Percentiles rank a stretch among this genome's conserved stretches.
Conservation (phyloP, 2,329 filamentous ascomycete genomes). For the Colletotrichum costaricense region DNA sequence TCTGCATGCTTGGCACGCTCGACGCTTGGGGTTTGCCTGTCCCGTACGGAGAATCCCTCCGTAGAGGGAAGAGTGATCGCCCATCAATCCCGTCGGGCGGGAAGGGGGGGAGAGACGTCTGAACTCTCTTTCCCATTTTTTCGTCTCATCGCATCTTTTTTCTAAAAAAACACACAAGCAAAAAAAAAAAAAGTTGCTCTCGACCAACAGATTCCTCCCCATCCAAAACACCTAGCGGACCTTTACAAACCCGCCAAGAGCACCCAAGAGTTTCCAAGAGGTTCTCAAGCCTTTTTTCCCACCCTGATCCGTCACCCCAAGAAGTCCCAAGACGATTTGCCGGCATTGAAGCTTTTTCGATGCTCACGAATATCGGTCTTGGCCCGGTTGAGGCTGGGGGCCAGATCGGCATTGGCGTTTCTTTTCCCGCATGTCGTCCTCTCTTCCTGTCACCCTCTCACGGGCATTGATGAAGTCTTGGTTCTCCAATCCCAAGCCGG, state of each 20-base stretch:
- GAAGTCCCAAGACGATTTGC: neutral
- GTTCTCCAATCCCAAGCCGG: neutral
- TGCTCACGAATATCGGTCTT: neutral
- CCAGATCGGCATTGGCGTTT: neutral
- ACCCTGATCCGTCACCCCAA: too few relatives aligned
- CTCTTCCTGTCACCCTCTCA: neutral
- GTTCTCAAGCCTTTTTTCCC: neutral
- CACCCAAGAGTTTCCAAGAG: neutral
- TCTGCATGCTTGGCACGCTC: neutral
- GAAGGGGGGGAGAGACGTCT: neutral
- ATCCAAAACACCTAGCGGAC: neutral
- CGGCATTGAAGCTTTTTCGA: neutral
- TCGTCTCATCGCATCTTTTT: neutral
- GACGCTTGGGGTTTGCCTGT: neutral
- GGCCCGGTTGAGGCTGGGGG: neutral
- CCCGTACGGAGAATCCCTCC: too few relatives aligned
- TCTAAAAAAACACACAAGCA: neutral
- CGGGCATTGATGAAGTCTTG: neutral
- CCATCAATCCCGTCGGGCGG: neutral
- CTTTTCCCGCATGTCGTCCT: neutral
- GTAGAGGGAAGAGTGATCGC: neutral
- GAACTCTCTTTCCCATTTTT: neutral
- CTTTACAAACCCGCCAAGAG: neutral
- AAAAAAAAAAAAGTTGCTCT: neutral
- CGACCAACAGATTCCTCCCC: neutral